These are phyloP conservation scores for Amphicarpaea edgeworthii DNA, from an alignment of 306 rosid genomes.

Conservation along the genomic window DNA sequence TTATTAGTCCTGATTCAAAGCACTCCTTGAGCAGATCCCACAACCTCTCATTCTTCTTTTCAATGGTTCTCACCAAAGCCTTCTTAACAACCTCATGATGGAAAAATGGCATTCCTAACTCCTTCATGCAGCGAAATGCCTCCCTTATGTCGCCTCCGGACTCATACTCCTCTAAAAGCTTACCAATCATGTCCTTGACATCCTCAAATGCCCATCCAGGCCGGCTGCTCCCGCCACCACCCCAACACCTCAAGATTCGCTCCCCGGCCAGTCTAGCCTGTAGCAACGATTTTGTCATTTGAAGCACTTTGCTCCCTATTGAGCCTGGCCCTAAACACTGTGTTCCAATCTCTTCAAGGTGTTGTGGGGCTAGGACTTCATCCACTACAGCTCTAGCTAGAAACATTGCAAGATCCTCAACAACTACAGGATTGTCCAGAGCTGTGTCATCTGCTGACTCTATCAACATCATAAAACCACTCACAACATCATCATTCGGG, in stretches of 20 bases:
- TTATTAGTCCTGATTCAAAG: constrained; percentile 69
- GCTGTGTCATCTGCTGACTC: constrained; percentile 84
- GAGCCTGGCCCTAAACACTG: constrained; percentile 54
- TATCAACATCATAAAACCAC: constrained; percentile 69
- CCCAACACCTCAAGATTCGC: constrained; percentile 79
- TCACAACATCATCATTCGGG: constrained; percentile 73
- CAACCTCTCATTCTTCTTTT: constrained; percentile 67
- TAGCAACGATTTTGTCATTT: constrained; percentile 69
- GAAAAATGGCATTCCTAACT: constrained; percentile 80
- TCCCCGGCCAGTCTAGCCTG: constrained; percentile 74
- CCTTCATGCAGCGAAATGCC: constrained; percentile 72
- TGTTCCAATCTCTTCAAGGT: constrained; percentile 74
- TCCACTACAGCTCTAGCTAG: constrained; percentile 74
- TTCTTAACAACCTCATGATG: constrained; percentile 80
- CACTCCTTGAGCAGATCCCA: constrained; percentile 74
- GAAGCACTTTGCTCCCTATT: constrained; percentile 62
- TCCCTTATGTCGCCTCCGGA: constrained; percentile 69
- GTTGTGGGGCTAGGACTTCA: constrained; percentile 73
- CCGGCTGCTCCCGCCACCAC: constrained; percentile 72
- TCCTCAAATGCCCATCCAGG: constrained; percentile 79
- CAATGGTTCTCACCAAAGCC: constrained; percentile 59
- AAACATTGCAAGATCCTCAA: constrained; percentile 83
- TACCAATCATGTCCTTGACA: constrained; percentile 74
- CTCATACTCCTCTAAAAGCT: constrained; percentile 70
- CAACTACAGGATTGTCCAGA: constrained; percentile 71